Conservation (phyloP, 192 early-diverging fungal genomes). For the Linderina pennispora region DNA sequence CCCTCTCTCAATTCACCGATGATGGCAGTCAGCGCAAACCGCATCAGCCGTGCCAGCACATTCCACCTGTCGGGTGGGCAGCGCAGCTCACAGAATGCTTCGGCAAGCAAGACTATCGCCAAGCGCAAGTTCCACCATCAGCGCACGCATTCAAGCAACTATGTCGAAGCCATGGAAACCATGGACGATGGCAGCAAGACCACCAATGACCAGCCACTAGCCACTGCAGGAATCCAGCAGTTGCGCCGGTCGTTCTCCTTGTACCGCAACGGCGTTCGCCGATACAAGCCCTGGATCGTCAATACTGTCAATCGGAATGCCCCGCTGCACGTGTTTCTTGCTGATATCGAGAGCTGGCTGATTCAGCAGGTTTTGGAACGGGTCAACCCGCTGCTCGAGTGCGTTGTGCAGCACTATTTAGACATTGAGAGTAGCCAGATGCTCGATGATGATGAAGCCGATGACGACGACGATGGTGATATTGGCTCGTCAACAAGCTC, state of each 20-base stretch:
- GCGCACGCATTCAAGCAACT: neutral
- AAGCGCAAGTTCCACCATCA: neutral
- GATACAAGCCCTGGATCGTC: slow-evolving; percentile 42
- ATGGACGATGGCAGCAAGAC: neutral
- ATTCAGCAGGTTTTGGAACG: slow-evolving; percentile 43
- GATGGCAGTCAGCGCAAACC: too few relatives aligned
- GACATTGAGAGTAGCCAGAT: slow-evolving; percentile 39
- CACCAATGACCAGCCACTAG: neutral
- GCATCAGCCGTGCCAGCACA: neutral
- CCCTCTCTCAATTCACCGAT: too few relatives aligned
- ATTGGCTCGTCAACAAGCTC: neutral
- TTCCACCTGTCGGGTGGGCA: neutral
- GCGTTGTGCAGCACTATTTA: slow-evolving; percentile 38
- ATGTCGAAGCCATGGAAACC: neutral
- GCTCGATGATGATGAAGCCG: slow-evolving; percentile 12
- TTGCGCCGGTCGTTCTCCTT: slow-evolving; percentile 23
- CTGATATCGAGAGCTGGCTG: slow-evolving; percentile 44
- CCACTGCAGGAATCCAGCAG: neutral
- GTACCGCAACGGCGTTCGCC: slow-evolving; percentile 7
- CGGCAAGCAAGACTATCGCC: neutral
- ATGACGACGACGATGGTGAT: neutral
- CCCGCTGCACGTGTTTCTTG: slow-evolving; percentile 41
- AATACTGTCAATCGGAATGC: slow-evolving; percentile 30
- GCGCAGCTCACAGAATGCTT: neutral
- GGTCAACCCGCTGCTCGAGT: slow-evolving; percentile 38